Percentiles rank a stretch among this genome's conserved stretches.
phyloP scores from a whole-genome alignment of 2,329 filamentous ascomycete genomes.

The Pseudogymnoascus verrucosus region DNA sequence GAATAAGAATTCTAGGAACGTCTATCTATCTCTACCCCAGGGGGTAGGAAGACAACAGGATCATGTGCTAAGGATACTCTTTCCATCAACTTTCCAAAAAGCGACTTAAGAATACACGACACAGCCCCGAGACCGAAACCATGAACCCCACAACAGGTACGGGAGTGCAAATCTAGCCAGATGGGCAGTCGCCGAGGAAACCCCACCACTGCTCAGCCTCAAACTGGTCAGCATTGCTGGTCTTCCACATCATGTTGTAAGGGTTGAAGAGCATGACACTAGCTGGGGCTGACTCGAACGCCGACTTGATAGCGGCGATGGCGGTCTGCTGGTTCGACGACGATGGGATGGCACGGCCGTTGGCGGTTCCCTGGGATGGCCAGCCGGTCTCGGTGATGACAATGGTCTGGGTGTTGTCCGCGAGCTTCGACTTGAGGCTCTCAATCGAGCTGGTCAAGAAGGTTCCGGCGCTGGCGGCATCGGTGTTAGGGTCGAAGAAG shows the following conservation, averaged over 20 bases:
- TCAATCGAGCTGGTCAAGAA: slow-evolving; percentile 55
- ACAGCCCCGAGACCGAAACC: not conserved
- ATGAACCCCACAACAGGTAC: not conserved
- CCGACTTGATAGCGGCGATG: slow-evolving; percentile 52
- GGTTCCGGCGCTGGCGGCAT: slow-evolving; percentile 52
- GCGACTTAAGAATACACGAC: not conserved
- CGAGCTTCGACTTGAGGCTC: slow-evolving; percentile 35
- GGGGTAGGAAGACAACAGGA: not conserved
- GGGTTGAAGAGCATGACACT: slow-evolving; percentile 68
- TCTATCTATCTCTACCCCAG: not conserved
- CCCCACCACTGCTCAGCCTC: slow-evolving; percentile 74
- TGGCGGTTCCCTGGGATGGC: slow-evolving; percentile 61
- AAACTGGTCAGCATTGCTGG: slow-evolving; percentile 51
- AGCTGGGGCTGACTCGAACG: slow-evolving; percentile 43
- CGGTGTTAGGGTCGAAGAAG: slow-evolving; percentile 65
- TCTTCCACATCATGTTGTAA: slow-evolving; percentile 76
- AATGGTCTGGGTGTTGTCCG: slow-evolving; percentile 45
- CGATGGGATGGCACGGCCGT: slow-evolving; percentile 62
- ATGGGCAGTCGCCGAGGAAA: slow-evolving; percentile 33
- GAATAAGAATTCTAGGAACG: not conserved
- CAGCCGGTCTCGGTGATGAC: slow-evolving; percentile 80
- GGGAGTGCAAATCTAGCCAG: slow-evolving; percentile 16
- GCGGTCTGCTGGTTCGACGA: slow-evolving; percentile 58
- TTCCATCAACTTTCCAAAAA: not conserved
- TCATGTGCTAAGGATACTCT: not conserved